Conservation (phyloP, 768 basidiomycete genomes). For the Rhodotorula graminis region DNA sequence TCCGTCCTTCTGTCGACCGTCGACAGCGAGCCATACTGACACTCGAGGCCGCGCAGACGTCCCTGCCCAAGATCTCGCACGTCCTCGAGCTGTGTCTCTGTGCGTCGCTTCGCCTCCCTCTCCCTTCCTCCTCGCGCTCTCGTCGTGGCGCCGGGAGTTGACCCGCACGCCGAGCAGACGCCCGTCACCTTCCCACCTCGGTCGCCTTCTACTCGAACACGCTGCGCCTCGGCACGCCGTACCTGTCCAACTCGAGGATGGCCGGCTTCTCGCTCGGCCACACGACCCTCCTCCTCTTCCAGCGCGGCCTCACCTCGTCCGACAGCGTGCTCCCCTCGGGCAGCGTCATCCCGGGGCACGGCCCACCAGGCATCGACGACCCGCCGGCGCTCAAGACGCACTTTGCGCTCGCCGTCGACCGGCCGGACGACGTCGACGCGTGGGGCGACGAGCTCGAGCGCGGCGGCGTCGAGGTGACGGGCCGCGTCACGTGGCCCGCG, state of each 20-base stretch:
- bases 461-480: conserved; percentile 2
- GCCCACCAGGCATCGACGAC: background rate
- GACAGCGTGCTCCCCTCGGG: background rate
- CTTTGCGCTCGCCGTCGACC: conserved; percentile 31
- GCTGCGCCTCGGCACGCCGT: conserved; percentile 21
- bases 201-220: conserved; percentile 22
- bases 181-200: conserved; percentile 9
- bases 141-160: background rate
- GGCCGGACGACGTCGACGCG: conserved; percentile 13
- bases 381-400: conserved; percentile 13
- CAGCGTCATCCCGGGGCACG: conserved; percentile 22
- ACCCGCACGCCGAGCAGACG: conserved; percentile 4
- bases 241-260: conserved; percentile 12
- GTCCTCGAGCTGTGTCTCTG: conserved; percentile 36
- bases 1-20: no score
- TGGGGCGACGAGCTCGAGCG: conserved; percentile 16
- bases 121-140: accelerated
- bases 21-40: background rate
- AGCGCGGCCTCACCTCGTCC: conserved; percentile 12
- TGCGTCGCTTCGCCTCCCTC: background rate
- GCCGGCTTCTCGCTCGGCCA: conserved; percentile 28
- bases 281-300: conserved; percentile 25
- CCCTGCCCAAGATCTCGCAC: conserved; percentile 29
- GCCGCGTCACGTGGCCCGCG: conserved; percentile 20
- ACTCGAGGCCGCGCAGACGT: background rate